Percentiles rank a stretch among this genome's conserved stretches.
Evolutionary conservation across 768 basidiomycete genomes (phyloP).

Genomic region (Steccherinum ochraceum): DNA sequence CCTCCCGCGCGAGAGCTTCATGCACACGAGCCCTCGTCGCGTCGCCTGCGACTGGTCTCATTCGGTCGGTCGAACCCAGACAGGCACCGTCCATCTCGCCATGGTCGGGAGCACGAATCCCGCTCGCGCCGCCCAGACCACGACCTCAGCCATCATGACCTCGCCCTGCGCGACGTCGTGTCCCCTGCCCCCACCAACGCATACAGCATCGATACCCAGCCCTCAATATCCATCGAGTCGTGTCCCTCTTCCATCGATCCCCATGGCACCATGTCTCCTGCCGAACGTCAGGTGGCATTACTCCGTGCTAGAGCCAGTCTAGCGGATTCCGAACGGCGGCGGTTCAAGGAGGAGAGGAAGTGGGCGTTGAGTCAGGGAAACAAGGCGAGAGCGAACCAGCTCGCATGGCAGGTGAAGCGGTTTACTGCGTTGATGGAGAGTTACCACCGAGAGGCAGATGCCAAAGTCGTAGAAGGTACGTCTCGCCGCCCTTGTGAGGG

Average conservation of each 20-base stretch:
- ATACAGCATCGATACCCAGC: constrained; percentile 25
- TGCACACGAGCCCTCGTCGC: neutral
- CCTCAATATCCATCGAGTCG: constrained; percentile 61
- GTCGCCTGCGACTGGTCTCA: neutral
- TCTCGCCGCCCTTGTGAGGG: neutral
- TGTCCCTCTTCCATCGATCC: constrained; percentile 60
- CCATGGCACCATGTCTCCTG: constrained; percentile 49
- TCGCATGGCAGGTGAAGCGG: constrained; percentile 80
- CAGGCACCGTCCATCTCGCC: constrained; percentile 5
- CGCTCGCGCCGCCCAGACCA: constrained; percentile 1
- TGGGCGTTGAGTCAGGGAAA: constrained; percentile 84
- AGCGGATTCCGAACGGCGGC: constrained; percentile 76
- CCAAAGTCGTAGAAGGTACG: constrained; percentile 59
- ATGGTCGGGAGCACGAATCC: constrained; percentile 4
- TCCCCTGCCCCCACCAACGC: constrained; percentile 15
- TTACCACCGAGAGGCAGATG: constrained; percentile 73
- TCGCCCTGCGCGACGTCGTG: neutral
- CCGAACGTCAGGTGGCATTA: constrained; percentile 69
- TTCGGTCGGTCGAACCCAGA: constrained; percentile 1
- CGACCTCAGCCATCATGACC: neutral
- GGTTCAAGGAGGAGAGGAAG: constrained; percentile 81
- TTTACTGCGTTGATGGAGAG: constrained; percentile 77
- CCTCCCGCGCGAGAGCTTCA: neutral
- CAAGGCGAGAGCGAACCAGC: constrained; percentile 63
- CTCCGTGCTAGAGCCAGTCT: constrained; percentile 72